A percentile compares a stretch with the other conserved stretches of the same genome.
Evolutionary conservation across 2,329 filamentous ascomycete species (phyloP).

Genomic region (Sporothrix variecibatus): DNA sequence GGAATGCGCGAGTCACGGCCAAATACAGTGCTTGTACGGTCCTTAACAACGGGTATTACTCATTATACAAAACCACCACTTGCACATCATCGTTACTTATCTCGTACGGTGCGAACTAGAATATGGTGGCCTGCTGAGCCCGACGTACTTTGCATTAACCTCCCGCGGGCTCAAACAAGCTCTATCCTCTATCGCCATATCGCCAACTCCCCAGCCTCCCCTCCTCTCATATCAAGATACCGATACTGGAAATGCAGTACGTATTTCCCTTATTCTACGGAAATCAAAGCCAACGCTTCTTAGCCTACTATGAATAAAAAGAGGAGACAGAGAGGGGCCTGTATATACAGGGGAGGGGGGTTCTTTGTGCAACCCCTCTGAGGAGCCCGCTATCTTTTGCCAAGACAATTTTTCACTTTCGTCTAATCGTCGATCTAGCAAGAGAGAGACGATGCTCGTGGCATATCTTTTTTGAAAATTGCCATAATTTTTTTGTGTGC

Average conservation of each 20-base stretch:
- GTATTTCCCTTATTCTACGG: slow-evolving; percentile 15
- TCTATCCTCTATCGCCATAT: neutral
- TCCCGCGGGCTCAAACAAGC: neutral
- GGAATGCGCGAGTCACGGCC: neutral
- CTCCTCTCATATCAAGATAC: slow-evolving; percentile 9
- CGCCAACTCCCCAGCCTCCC: neutral
- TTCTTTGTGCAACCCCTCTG: neutral
- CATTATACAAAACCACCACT: neutral
- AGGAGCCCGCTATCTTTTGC: slow-evolving; percentile 9
- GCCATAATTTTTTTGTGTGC: neutral
- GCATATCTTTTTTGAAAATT: neutral
- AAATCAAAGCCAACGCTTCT: neutral
- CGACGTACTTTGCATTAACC: neutral
- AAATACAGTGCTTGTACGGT: neutral
- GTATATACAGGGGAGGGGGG: neutral
- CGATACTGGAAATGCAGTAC: neutral
- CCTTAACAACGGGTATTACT: slow-evolving; percentile 12
- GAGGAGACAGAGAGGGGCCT: slow-evolving; percentile 12
- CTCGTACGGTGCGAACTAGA: slow-evolving; percentile 1
- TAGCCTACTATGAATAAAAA: neutral
- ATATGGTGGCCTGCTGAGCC: neutral
- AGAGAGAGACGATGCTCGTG: neutral
- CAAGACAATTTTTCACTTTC: neutral
- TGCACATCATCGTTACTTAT: neutral
- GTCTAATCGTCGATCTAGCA: slow-evolving; percentile 17